These are phyloP conservation scores for Fraxinus excelsior DNA, from an alignment of 257 asterid species.

Conservation along the genomic window DNA sequence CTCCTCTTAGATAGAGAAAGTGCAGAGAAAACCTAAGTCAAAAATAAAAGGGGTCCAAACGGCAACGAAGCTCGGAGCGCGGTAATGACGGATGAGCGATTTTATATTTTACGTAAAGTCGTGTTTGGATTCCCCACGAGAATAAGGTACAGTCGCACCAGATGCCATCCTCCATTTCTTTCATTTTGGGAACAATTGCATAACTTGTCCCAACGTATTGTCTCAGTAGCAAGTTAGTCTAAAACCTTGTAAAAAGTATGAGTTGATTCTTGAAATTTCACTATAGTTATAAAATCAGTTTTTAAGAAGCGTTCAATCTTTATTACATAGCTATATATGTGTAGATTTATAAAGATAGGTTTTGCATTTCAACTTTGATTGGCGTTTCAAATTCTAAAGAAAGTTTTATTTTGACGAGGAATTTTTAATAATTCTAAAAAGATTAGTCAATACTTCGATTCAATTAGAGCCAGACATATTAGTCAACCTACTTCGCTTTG, in stretches of 20 bases:
- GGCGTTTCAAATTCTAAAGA: too few relatives aligned
- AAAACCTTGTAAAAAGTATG: neutral
- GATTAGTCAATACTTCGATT: too few relatives aligned
- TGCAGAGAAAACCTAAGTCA: slow-evolving; percentile 37
- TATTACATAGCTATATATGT: too few relatives aligned
- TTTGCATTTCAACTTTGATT: too few relatives aligned
- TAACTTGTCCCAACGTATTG: neutral
- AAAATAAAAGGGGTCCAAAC: neutral
- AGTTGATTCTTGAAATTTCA: neutral
- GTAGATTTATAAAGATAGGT: too few relatives aligned
- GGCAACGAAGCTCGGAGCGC: neutral
- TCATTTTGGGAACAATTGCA: neutral
- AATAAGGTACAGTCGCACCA: neutral
- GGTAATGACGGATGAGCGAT: neutral
- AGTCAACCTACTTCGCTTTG: too few relatives aligned
- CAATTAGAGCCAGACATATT: too few relatives aligned
- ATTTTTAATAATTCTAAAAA: too few relatives aligned
- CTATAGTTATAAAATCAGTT: neutral
- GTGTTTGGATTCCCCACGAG: neutral
- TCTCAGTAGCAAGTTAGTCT: neutral
- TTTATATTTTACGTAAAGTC: neutral
- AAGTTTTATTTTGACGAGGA: too few relatives aligned
- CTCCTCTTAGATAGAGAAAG: slow-evolving; percentile 9
- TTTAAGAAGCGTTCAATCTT: too few relatives aligned
- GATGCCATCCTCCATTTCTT: neutral